Conservation (phyloP, 495 filamentous ascomycete genomes). For the Chaetomidium leptoderma region DNA sequence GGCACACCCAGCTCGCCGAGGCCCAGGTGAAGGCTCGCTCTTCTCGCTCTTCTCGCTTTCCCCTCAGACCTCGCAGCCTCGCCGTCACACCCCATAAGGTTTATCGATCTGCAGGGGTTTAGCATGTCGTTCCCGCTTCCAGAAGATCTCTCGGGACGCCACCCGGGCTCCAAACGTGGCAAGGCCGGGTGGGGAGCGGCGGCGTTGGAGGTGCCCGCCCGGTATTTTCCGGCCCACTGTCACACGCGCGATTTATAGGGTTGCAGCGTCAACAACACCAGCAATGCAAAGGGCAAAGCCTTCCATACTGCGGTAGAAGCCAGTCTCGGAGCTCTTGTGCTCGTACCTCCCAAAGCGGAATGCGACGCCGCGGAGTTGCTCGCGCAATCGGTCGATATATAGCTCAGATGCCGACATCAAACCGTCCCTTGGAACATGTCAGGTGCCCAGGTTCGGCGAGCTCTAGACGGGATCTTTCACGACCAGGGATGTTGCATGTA, state of each 20-base stretch:
- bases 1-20: not conserved
- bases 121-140: conserved; percentile 8
- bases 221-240: not conserved
- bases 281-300: not conserved
- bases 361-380: not conserved
- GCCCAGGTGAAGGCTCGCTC: not conserved
- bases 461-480: not conserved
- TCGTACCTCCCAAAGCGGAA: not conserved
- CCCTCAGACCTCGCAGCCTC: not conserved
- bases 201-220: not conserved
- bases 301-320: not conserved
- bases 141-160: conserved; percentile 4
- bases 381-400: not conserved
- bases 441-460: not conserved
- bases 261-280: not conserved
- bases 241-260: not conserved
- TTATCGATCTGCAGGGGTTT: not conserved
- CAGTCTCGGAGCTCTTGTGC: not conserved
- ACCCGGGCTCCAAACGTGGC: not conserved
- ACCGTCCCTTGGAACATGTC: not conserved
- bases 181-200: not conserved
- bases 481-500: not conserved
- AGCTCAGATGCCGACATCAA: not conserved
- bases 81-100: not conserved
- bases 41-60: not conserved